Conservation (phyloP, 306 rosid genomes). For the Dryas alaskensis region DNA sequence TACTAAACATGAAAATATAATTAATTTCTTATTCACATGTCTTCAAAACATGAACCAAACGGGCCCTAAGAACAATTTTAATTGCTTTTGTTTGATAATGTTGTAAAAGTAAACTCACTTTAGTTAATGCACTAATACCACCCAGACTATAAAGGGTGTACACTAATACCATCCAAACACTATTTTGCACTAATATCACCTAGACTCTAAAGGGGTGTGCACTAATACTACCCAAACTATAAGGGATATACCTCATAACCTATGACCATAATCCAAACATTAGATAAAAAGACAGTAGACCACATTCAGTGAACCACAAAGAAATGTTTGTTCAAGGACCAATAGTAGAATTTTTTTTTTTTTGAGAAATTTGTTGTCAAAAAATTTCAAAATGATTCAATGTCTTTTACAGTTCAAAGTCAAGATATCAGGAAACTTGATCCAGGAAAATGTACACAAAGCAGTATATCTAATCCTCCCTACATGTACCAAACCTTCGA, state of each 20-base stretch:
- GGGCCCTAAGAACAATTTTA: no score
- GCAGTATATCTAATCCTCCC: background rate
- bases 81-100: no score
- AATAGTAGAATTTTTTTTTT: background rate
- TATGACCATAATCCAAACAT: background rate
- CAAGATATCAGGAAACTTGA: background rate
- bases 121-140: no score
- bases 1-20: no score
- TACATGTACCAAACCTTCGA: background rate
- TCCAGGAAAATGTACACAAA: background rate
- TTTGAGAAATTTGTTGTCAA: background rate
- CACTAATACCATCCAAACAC: no score
- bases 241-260: constrained; percentile 5
- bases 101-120: no score
- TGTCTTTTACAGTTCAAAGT: background rate
- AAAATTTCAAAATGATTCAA: background rate
- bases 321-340: background rate
- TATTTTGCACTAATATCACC: no score
- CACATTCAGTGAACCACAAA: background rate
- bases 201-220: no score
- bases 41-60: no score
- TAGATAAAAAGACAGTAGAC: background rate
- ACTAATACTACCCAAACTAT: no score
- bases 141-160: no score
- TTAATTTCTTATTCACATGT: no score